A percentile compares a stretch with the other conserved stretches of the same genome.
Conservation (phyloP, 2,329 filamentous ascomycete genomes). For the Sporothrix schenckii region DNA sequence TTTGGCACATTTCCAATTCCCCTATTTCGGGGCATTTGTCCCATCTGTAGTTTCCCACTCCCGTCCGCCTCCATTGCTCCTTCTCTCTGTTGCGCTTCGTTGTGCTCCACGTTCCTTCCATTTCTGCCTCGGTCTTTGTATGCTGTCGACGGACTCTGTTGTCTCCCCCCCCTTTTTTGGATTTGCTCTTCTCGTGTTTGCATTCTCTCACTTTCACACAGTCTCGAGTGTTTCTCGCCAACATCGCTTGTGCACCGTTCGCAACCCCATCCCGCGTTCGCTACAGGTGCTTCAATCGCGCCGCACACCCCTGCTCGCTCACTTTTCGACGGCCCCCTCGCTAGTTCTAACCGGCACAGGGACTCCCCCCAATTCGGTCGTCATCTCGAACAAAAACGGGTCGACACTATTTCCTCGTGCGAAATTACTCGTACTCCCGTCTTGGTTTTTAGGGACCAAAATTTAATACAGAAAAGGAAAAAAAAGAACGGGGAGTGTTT, state of each 20-base stretch:
- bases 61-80: constrained; percentile 11
- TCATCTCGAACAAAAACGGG: constrained; percentile 29
- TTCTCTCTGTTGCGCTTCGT: constrained; percentile 5
- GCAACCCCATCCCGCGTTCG: constrained; percentile 10
- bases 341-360: constrained; percentile 25
- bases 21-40: background rate
- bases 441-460: constrained; percentile 18
- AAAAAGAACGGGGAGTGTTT: constrained; percentile 16
- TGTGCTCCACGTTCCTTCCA: constrained; percentile 16
- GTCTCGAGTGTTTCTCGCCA: background rate
- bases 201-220: constrained; percentile 7
- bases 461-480: constrained; percentile 7
- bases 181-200: constrained; percentile 1
- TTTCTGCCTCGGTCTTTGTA: constrained; percentile 12
- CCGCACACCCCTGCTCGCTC: constrained; percentile 11
- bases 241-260: constrained; percentile 9
- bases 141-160: background rate
- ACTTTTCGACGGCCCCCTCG: constrained; percentile 3
- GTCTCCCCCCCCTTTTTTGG: background rate
- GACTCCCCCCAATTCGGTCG: constrained; percentile 18
- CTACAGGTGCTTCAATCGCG: constrained; percentile 22
- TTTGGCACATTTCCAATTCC: constrained; percentile 2
- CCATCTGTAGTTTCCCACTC: constrained; percentile 8
- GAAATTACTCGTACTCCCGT: constrained; percentile 29
- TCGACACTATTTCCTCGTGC: constrained; percentile 25